Percentiles rank a stretch among this genome's conserved stretches.
Conservation (phyloP, 1,139 yeast genomes). For the Kurtzmaniella natalensis region DNA sequence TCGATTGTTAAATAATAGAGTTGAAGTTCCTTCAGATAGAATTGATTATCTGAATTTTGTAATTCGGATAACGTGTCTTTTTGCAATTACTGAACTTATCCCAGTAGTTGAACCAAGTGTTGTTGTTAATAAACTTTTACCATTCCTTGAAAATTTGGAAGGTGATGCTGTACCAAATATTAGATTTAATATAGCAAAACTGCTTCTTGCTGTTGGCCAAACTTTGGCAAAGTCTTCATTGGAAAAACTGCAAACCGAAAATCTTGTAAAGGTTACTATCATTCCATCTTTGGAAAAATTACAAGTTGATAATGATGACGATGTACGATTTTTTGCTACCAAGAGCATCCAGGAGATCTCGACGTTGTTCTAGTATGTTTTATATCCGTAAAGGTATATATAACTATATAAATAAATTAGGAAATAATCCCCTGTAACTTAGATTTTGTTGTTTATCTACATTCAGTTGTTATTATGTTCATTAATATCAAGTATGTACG, state of each 20-base stretch:
- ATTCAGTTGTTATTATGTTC: too few species aligned
- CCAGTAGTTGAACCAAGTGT: constrained; percentile 60
- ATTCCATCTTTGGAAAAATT: constrained; percentile 64
- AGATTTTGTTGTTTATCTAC: too few species aligned
- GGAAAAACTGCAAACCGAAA: constrained; percentile 14
- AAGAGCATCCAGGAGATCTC: constrained; percentile 46
- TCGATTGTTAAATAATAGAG: constrained; percentile 51
- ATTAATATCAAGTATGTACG: too few species aligned
- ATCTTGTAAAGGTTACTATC: constrained; percentile 50
- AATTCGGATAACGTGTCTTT: constrained; percentile 85
- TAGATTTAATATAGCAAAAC: constrained; percentile 89
- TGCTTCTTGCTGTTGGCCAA: constrained; percentile 60
- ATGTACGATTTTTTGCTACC: constrained; percentile 82
- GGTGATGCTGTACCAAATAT: constrained; percentile 90
- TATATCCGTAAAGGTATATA: too few species aligned
- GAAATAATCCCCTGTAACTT: too few species aligned
- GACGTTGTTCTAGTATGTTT: constrained; percentile 4
- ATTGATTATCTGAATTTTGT: constrained; percentile 65
- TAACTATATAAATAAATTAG: too few species aligned
- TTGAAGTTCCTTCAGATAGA: constrained; percentile 24
- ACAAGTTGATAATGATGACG: constrained; percentile 73
- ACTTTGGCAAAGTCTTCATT: constrained; percentile 34
- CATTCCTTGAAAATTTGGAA: constrained; percentile 69
- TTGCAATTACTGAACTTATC: constrained; percentile 77
- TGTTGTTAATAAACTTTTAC: constrained; percentile 63